Base-by-base conservation (phyloP, 495 filamentous ascomycete species). In the Penicillium chermesinum region DNA sequence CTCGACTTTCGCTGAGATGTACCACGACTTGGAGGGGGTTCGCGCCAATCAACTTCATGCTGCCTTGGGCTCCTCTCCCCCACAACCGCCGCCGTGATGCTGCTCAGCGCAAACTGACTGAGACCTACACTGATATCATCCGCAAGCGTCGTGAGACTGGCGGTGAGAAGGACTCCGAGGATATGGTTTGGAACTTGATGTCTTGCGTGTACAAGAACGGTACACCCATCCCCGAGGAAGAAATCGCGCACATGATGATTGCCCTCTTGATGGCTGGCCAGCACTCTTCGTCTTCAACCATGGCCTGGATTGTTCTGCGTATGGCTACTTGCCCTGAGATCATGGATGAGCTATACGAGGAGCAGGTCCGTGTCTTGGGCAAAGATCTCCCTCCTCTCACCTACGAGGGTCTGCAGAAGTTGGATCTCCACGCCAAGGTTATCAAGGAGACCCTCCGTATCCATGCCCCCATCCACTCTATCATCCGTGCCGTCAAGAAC, bases 161-260 rank as follows among this genome's bases (percentile, higher is more conserved):
- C 38, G 70, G 52, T n/a, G 60, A 77, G 58, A 72, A 72, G 52
- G 72, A 78, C 36, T 73, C 72, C 2, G 73, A 82, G 53, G 80
- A 84, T 52, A 85, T 85, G 81, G 80, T 84, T 46, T 84, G 81
- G 81, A 82, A 83, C 52, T 64, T 85, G 37, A 85, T 84, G 81
- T 70, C 68, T 25, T 81, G 73, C 63, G 68, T 60, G 13, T 85
- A 85, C 65, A 85, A 84, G 60, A 71, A 83, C 50, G 81, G 81
- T 46, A 78, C 64, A 15, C 72, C 71, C 3, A 58, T 83, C n/a
- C 79, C 81, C 0, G 79, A 85, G 50, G 61, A 73, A 50, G 79
- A 85, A 53, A 66, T 84, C 43, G 81, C 81, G 4, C 78, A 82
- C 53, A 83, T 85, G 72, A 84, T 85, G 81, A 85, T 85, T 48